phyloP scores from a whole-genome alignment of 169 alveolate species.

The Plasmodium knowlesi region DNA sequence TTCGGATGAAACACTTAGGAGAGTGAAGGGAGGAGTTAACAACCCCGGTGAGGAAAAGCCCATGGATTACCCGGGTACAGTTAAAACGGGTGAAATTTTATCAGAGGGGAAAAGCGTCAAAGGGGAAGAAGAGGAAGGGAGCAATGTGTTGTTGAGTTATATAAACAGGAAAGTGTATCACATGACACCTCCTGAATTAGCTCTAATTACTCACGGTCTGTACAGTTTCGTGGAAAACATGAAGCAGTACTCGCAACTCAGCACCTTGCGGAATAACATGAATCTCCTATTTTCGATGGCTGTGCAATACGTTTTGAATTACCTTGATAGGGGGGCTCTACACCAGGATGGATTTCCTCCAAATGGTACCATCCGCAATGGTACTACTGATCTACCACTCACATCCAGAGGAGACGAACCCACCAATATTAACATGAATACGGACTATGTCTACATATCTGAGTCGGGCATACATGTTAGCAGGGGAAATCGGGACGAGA shows the following conservation, averaged over 20 bases:
- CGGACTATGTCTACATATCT: conserved; percentile 37
- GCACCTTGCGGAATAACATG: conserved; percentile 45
- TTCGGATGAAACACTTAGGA: background rate
- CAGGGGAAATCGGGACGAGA: background rate
- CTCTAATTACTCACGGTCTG: conserved; percentile 21
- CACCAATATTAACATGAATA: conserved; percentile 31
- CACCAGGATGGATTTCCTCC: background rate
- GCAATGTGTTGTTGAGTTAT: conserved; percentile 10
- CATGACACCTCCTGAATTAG: conserved; percentile 7
- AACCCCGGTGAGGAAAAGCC: background rate
- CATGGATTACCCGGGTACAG: background rate
- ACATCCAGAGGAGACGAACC: background rate
- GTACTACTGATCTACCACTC: background rate
- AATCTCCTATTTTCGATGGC: conserved; percentile 50
- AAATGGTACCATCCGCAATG: background rate
- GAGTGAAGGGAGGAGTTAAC: background rate
- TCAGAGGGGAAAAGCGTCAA: background rate
- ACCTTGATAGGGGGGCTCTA: background rate
- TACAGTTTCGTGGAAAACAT: conserved; percentile 68
- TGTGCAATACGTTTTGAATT: conserved; percentile 26
- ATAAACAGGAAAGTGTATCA: conserved; percentile 18
- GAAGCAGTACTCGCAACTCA: conserved; percentile 47
- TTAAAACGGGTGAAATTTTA: background rate
- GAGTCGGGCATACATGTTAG: background rate
- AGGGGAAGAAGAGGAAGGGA: conserved; percentile 17